These are phyloP conservation scores for Meripilus lineatus DNA, from an alignment of 1,284 basidiomycete genomes.

Conservation along the genomic window DNA sequence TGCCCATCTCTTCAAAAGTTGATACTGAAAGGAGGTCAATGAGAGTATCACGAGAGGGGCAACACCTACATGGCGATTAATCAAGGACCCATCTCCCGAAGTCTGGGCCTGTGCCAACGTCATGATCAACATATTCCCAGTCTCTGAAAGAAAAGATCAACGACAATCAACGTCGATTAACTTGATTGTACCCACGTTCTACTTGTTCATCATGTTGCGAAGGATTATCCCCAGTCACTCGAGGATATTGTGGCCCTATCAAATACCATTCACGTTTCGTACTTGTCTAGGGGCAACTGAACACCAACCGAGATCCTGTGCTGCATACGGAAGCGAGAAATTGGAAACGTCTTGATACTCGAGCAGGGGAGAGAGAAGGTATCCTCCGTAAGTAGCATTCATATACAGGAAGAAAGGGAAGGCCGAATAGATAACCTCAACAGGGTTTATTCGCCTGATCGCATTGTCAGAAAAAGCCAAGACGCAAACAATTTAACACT, in stretches of 20 bases:
- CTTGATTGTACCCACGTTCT: too few species aligned
- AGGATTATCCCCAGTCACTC: conserved; percentile 21
- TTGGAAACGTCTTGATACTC: conserved; percentile 29
- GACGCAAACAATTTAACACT: not conserved
- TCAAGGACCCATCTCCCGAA: conserved; percentile 47
- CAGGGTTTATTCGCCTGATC: conserved; percentile 36
- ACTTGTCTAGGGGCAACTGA: not conserved
- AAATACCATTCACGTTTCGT: too few species aligned
- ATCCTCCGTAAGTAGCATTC: conserved; percentile 33
- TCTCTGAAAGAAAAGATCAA: conserved; percentile 21
- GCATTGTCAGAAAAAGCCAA: not conserved
- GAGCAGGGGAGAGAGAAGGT: conserved; percentile 38
- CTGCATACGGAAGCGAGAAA: conserved; percentile 28
- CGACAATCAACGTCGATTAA: not conserved
- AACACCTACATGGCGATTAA: conserved; percentile 43
- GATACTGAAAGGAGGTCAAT: conserved; percentile 30
- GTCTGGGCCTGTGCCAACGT: conserved; percentile 59
- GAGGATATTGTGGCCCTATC: conserved; percentile 19
- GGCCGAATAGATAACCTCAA: conserved; percentile 40
- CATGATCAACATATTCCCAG: conserved; percentile 77
- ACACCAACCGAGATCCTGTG: conserved; percentile 34
- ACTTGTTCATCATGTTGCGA: conserved; percentile 16
- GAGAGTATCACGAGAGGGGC: not conserved
- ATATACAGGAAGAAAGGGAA: conserved; percentile 41
- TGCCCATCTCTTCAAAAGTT: conserved; percentile 63